Evolutionary conservation across 1,284 basidiomycete genomes (phyloP), one percentile per base, ranked within the genome.

Genomic region (Pyrrhoderma lamaoense): DNA sequence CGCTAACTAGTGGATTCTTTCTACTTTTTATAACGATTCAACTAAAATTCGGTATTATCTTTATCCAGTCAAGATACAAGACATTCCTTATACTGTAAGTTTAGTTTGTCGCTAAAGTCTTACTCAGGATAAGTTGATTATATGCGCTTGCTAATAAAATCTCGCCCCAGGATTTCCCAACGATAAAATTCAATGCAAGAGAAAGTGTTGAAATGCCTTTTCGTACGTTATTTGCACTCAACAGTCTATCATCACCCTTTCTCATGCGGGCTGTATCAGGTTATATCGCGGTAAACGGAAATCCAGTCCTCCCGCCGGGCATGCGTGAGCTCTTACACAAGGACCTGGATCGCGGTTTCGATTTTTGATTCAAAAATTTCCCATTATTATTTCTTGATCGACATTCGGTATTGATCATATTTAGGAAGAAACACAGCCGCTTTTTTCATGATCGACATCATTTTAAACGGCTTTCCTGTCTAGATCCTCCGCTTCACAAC

Each of bases 141-240:
- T 31, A 14, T 1, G 25, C n/a, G 14, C 45, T n/a, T 18, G 16
- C 49, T 38, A 45, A 43, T 23, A 14, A 14, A 27, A 11, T 35
- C n/a, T n/a, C 23, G 27, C 34, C 18, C 45, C 21, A 91, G 89
- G 85, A 92, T 60, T 80, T 82, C 65, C 93, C 93, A 0, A 94
- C 89, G 0, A 94, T 97, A 61, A 70, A 61, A 13, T 96, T 96
- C 71, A 89, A 87, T 62, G 64, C 72, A 31, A 73, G 77, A 62
- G 93, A 96, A 67, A 88, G 86, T 45, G 90, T 96, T 8, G 90
- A 96, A 68, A 95, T 95, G 92, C 92, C 92, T 0, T 95, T 94
- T 72, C 72, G 92, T 90, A 57, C 60, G 88, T 75, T 13, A 1
- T 45, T 51, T 52, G 22, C 0, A 18, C 38, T 5, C 13, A 21